Base-by-base conservation (phyloP, 495 filamentous ascomycete genomes). In the Aspergillus sclerotiicarbonarius region DNA sequence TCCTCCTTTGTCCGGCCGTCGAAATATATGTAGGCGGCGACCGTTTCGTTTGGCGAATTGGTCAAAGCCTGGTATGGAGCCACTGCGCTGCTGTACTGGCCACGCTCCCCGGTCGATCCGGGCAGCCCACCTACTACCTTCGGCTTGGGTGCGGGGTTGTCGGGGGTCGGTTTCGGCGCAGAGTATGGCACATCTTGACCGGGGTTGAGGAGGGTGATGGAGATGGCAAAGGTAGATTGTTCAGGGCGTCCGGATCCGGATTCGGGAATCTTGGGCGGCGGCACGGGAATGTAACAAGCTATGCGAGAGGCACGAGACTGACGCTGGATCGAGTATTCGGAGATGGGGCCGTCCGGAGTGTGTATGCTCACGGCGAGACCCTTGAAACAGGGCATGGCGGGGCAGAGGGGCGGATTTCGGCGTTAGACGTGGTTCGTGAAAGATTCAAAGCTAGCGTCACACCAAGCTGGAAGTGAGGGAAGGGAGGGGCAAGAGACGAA, bases 21-120 rank as follows among this genome's bases (percentile, higher is more conserved):
- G 66, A 99, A 99, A 76, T 98, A 98, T 56, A 99, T 97, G 67
- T 99, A 99, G 12, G 94, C 94, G 16, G 94, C 94, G 53, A 99
- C 90, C 2, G 95, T 97, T 73, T 98, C 94, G 67, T 97, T 96
- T 49, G 89, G 85, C 20, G 90, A 92, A 39, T 86, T 84, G 6
- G 92, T 97, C 72, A 95, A 80, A 3, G 93, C 89, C 56, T 90
- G 86, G 70, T 99, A 99, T 1, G 92, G 90, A 44, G 80, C 82
- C n/a, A 96, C 85, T 30, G 83, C 73, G 32, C 75, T 70, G 31
- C 69, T 73, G 57, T 80, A 84, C 58, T 77, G 80, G 29, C 84
- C 84, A 51, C 82, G 72, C 46, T 83, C 80, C 39, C 63, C 68
- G 8, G 71, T 74, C 52, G 75, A 72, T 60, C 87, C 86, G 6